A percentile compares a stretch with the other conserved stretches of the same genome.
Conservation (phyloP, 148 eudicot species). For the Cornus florida region DNA sequence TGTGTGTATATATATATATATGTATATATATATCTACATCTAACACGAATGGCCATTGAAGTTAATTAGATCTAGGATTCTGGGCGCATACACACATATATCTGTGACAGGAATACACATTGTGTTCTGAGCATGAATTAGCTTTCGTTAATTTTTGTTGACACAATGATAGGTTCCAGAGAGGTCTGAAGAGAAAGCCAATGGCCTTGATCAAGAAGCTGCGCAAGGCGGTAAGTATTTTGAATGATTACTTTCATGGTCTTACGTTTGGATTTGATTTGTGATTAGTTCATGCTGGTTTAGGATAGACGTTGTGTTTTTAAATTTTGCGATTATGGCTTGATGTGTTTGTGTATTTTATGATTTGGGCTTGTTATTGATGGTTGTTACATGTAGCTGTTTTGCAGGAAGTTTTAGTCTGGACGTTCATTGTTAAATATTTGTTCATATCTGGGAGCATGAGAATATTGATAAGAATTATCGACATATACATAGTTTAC, state of each 20-base stretch:
- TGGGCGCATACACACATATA: background rate
- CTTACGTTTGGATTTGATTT: background rate
- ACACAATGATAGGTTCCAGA: conserved; percentile 42
- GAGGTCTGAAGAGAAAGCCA: conserved; percentile 75
- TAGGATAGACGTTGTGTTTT: background rate
- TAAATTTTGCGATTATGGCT: background rate
- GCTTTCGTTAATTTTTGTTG: background rate
- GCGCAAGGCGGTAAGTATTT: conserved; percentile 61
- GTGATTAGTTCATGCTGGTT: too few relatives aligned
- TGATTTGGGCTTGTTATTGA: background rate
- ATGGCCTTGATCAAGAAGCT: conserved; percentile 79
- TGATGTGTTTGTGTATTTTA: background rate
- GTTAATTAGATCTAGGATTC: background rate
- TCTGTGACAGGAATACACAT: background rate
- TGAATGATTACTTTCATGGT: background rate
- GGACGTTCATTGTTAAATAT: background rate
- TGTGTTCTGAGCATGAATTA: background rate
- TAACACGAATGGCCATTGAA: background rate
- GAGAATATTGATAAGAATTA: too few relatives aligned
- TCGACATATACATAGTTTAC: too few relatives aligned
- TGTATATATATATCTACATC: background rate
- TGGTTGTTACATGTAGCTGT: background rate
- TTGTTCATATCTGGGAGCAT: background rate
- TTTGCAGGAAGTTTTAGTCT: background rate
- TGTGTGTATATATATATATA: background rate